Evolutionary conservation across 1,284 basidiomycete species (phyloP).

Genomic region (Leccinum fuscescens): DNA sequence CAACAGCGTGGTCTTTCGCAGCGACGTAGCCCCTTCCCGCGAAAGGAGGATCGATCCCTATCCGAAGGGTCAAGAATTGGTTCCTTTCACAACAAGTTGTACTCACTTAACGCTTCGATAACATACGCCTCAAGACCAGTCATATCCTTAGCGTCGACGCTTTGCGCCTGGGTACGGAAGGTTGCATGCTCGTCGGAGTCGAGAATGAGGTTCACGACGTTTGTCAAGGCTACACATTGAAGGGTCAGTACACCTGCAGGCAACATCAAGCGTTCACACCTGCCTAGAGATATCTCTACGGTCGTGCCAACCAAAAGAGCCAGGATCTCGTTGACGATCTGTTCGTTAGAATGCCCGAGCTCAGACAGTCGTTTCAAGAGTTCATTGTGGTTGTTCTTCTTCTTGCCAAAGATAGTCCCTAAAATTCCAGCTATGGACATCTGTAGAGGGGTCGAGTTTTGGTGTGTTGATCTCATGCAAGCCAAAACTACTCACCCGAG

Average conservation of each 20-base stretch:
- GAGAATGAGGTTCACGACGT: conserved; percentile 60
- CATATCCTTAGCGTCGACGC: conserved; percentile 38
- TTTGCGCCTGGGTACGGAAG: conserved; percentile 40
- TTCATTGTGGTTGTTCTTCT: conserved; percentile 47
- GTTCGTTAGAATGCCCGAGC: conserved; percentile 53
- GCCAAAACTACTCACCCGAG: conserved; percentile 19
- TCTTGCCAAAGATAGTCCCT: conserved; percentile 49
- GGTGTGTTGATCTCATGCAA: background rate
- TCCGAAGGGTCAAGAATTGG: conserved; percentile 3
- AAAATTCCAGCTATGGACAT: conserved; percentile 49
- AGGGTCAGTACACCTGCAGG: conserved; percentile 1
- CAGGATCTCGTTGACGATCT: conserved; percentile 65
- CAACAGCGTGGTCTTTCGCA: conserved; percentile 42
- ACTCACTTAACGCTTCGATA: conserved; percentile 65
- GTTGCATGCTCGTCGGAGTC: conserved; percentile 42
- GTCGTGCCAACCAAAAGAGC: conserved; percentile 68
- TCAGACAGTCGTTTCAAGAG: conserved; percentile 56
- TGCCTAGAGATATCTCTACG: conserved; percentile 68
- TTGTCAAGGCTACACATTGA: conserved; percentile 41
- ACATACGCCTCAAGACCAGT: conserved; percentile 50
- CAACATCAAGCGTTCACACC: conserved; percentile 15
- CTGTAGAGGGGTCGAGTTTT: conserved; percentile 32
- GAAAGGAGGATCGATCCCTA: conserved; percentile 53
- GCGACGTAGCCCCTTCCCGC: conserved; percentile 39
- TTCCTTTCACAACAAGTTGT: conserved; percentile 13